Conservation (phyloP, 1,139 yeast species). For the Pichia sp. region DNA sequence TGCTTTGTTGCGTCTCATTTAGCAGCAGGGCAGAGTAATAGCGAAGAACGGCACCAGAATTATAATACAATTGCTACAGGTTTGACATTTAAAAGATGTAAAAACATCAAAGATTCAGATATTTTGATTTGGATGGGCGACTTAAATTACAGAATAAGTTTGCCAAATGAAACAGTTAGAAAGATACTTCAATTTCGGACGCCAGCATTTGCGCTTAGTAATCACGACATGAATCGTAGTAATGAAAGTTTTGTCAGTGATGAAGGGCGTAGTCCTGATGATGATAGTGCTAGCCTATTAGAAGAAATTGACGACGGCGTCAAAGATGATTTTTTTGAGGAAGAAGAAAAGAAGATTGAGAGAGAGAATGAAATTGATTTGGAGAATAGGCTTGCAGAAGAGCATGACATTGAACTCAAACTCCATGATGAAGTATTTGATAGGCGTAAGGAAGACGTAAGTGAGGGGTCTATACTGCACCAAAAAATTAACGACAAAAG, state of each 20-base stretch:
- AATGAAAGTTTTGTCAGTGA: constrained; percentile 13
- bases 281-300: constrained; percentile 7
- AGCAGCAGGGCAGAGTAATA: constrained; percentile 87
- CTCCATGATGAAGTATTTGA: constrained; percentile 4
- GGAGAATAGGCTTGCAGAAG: constrained; percentile 1
- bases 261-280: constrained; percentile 3
- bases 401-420: not conserved
- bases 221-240: constrained; percentile 5
- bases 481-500: not conserved
- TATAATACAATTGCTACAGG: constrained; percentile 78
- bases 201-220: constrained; percentile 4
- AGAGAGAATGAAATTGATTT: constrained; percentile 9
- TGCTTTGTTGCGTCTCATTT: constrained; percentile 88
- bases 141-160: constrained; percentile 77
- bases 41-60: constrained; percentile 84
- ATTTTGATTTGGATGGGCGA: constrained; percentile 93
- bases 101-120: constrained; percentile 73
- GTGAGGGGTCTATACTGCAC: not conserved
- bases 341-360: constrained; percentile 7
- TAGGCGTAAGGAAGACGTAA: not conserved
- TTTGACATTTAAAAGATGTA: constrained; percentile 69
- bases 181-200: constrained; percentile 42
- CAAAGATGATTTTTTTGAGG: not conserved
- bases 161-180: constrained; percentile 75
- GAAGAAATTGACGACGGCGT: constrained; percentile 7